phyloP scores from a whole-genome alignment of 768 basidiomycete species.

The Suillus decipiens region DNA sequence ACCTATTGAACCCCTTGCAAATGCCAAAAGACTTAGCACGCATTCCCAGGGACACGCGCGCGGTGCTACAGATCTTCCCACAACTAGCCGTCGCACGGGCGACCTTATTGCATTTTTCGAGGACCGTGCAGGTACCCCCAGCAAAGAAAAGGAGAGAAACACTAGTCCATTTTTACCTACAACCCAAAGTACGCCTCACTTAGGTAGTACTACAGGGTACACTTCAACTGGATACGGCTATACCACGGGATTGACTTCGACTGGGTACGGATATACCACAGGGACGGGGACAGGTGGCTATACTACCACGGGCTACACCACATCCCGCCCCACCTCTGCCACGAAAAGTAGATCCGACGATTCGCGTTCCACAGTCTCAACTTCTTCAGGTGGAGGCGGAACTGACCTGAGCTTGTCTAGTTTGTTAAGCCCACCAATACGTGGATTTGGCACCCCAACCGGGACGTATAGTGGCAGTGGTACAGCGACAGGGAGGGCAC shows the following conservation, averaged over 20 bases:
- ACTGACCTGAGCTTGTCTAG: conserved; percentile 32
- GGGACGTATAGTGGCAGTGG: conserved; percentile 26
- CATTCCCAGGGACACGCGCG: conserved; percentile 4
- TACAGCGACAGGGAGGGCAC: conserved; percentile 25
- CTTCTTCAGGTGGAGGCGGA: conserved; percentile 8
- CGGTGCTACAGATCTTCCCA: conserved; percentile 39
- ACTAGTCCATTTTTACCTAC: conserved; percentile 35
- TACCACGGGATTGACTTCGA: conserved; percentile 21
- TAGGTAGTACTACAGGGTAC: conserved; percentile 37
- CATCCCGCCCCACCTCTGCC: conserved; percentile 50
- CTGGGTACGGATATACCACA: conserved; percentile 25
- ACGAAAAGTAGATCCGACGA: conserved; percentile 44
- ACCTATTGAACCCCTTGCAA: conserved; percentile 27
- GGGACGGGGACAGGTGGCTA: conserved; percentile 10
- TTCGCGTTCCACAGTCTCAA: conserved; percentile 27
- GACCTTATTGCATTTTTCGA: conserved; percentile 80
- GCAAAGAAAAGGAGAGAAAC: conserved; percentile 52
- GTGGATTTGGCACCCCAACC: neutral
- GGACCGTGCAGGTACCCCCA: conserved; percentile 45
- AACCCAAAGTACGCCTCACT: conserved; percentile 43
- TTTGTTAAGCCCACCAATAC: conserved; percentile 49
- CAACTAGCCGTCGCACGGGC: conserved; percentile 55
- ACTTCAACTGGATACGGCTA: conserved; percentile 37
- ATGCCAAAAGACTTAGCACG: conserved; percentile 3
- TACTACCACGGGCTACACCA: conserved; percentile 19